Evolutionary conservation across 2,329 filamentous ascomycete species (phyloP), one percentile per base, ranked within the genome.

Genomic region (Paecilomyces niveus): DNA sequence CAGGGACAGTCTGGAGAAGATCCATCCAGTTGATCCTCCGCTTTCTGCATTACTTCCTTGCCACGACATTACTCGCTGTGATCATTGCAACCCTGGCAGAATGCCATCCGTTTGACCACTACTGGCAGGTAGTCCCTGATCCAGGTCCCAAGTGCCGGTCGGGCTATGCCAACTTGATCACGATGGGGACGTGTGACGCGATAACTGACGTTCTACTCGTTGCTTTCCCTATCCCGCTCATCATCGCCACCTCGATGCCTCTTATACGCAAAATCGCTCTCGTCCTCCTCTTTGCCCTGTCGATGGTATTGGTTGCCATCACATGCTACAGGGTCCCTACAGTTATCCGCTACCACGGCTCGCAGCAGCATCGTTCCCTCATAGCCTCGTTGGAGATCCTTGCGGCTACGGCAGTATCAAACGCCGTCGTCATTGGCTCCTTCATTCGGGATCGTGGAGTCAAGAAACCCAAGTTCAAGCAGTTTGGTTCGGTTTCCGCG

Each of bases 321-420:
- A 96, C 92, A 0, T 80, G 88, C 53, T 93, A 90, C 66, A 87
- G 93, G 18, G 82, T 97, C n/a, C 87, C 89, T 0, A 82, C 87
- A 51, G 90, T 95, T 60, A 87, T 97, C 56, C 68, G 80, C 2
- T 79, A 82, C 53, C 76, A 85, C 59, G 91, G 92, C 2, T 81
- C 84, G 29, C 94, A 97, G 72, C 91, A 94, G 68, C 91, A 89
- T 65, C 89, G 94, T 52, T 95, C 93, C 0, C 84, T 97, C 1
- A 81, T 95, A 63, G 94, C 94, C 3, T 96, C 92, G 0, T 81
- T 95, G 18, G 94, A 99, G 70, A 88, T 97, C 7, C 81, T 97
- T 1, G 92, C 93, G 55, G 92, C 94, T 4, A 90, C 92, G 0
- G 85, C 86, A 0, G 89, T 95, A 0, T 90, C 93, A 11, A 99